Evolutionary conservation across 768 basidiomycete genomes (phyloP).

Genomic region (Leccinum uliginosum): DNA sequence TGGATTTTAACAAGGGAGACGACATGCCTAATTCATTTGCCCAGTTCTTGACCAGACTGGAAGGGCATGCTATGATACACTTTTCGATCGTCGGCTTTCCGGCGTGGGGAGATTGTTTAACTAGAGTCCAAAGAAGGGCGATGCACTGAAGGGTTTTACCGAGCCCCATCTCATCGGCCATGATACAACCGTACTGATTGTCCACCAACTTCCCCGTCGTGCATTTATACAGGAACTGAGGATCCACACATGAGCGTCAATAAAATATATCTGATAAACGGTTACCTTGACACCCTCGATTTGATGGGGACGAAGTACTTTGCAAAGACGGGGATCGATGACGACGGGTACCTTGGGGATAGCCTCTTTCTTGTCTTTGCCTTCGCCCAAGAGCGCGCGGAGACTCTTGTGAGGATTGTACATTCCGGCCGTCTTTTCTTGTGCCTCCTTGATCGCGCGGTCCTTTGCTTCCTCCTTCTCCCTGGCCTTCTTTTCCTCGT

Average conservation of each 20-base stretch:
- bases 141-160: slow-evolving; percentile 98
- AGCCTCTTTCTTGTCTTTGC: slow-evolving; percentile 59
- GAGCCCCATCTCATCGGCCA: slow-evolving; percentile 99
- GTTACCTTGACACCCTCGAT: slow-evolving; percentile 94
- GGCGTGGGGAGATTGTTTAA: slow-evolving; percentile 91
- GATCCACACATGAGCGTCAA: slow-evolving; percentile 2
- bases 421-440: slow-evolving; percentile 66
- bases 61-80: slow-evolving; percentile 95
- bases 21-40: slow-evolving; percentile 86
- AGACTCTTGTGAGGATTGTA: slow-evolving; percentile 93
- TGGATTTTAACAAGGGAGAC: neutral
- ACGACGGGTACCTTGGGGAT: slow-evolving; percentile 89
- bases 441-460: slow-evolving; percentile 57
- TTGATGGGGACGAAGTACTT: slow-evolving; percentile 94
- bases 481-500: slow-evolving; percentile 73
- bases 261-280: neutral
- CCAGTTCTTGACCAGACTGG: slow-evolving; percentile 97
- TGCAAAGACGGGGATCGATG: slow-evolving; percentile 83
- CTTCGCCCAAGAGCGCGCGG: slow-evolving; percentile 70
- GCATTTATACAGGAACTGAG: slow-evolving; percentile 91
- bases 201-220: slow-evolving; percentile 91
- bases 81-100: slow-evolving; percentile 91
- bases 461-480: slow-evolving; percentile 70
- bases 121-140: slow-evolving; percentile 87
- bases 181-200: slow-evolving; percentile 92